Base-by-base conservation (phyloP, 257 asterid species). In the Plectranthus barbatus region DNA sequence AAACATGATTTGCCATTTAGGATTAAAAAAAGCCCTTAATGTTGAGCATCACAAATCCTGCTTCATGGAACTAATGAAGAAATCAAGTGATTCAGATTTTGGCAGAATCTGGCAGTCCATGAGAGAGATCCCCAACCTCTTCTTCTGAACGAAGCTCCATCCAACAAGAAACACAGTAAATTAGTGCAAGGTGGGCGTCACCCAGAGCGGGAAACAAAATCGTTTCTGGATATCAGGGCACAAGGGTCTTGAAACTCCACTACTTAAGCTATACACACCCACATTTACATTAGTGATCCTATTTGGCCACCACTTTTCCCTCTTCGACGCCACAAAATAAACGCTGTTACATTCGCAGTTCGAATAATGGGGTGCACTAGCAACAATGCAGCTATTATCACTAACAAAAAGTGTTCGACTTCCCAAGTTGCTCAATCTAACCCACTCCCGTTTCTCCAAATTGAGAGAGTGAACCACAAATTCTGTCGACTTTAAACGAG, bases 301-400 rank as follows among this genome's bases (percentile, higher is more conserved):
- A 37, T 18, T 4, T 6, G 66, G 59, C 67, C 71, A 56, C 62
- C 26, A 14, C 39, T 56, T 15, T 6, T 48, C 76, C 50, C 9
- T 13, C 44, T 31, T 34, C 5, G 52, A 34, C 6, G 36, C 64
- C 5, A 66, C 63, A 42, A 68, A 77, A 23, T 81, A 81, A 21
- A 81, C 55, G 53, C 76, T 50, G 58, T 72, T 53, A 48, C 65
- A 41, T 66, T 77, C 74, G 53, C 74, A 60, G 36, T 63, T 69
- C 31, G 5, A 26, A 26, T 26, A 5, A 26, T 26, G 31, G 4
- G 59, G 6, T 13, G 70, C 70, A 50, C 36, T 14, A 20, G 69
- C 44, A 12, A 76, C 40, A 18, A 70, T 17, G 20, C 53, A 58
- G 45, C 56, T 37, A 59, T 34, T 54, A 36, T 72, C 77, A 44